Base-by-base conservation (phyloP, 768 basidiomycete genomes). In the Cystobasidiopsis lactophilus region DNA sequence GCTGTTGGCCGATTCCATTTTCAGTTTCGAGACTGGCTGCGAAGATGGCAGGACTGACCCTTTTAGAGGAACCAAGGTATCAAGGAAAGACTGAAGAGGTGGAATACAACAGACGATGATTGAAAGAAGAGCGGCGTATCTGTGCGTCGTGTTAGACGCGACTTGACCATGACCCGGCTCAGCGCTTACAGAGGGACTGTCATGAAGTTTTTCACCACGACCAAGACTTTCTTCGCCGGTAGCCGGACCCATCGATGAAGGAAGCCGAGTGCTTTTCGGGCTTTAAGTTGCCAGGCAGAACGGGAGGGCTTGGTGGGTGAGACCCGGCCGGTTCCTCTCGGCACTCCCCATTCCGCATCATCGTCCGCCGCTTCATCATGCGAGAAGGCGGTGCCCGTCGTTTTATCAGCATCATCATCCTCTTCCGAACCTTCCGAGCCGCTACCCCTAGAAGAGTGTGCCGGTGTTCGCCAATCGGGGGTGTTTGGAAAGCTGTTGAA, bases 131-230 rank as follows among this genome's bases (percentile, higher is more conserved):
- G 60, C 62, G 11, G 60, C 62, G 31, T 56, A 56, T 29, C 51
- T 52, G 29, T 21, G 16, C n/a, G n/a, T n/a, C n/a, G n/a, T n/a
- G n/a, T n/a, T n/a, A n/a, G n/a, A n/a, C n/a, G n/a, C n/a, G n/a
- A 7, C 13, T 13, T 14, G 13, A 49, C 24, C 14, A 45, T 10
- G 23, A 24, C 16, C 16, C 30, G 27, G 33, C 49, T 40, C 40
- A 57, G 51, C 45, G 23, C 33, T 73, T 82, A 80, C 38, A 89
- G 74, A 0, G 88, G 86, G 0, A 79, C 80, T 0, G 88, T 89
- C 80, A 93, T 84, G 67, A 86, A 85, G 21, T 73, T 72, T 62
- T 74, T 74, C 59, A 79, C 66, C 44, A 9, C 59, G 49, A 5
- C 40, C 1, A 38, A 41, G 26, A 60, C 47, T 21, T 41, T 50